Conservation (phyloP, 192 early-diverging fungal genomes). For the Backusella luteola region DNA sequence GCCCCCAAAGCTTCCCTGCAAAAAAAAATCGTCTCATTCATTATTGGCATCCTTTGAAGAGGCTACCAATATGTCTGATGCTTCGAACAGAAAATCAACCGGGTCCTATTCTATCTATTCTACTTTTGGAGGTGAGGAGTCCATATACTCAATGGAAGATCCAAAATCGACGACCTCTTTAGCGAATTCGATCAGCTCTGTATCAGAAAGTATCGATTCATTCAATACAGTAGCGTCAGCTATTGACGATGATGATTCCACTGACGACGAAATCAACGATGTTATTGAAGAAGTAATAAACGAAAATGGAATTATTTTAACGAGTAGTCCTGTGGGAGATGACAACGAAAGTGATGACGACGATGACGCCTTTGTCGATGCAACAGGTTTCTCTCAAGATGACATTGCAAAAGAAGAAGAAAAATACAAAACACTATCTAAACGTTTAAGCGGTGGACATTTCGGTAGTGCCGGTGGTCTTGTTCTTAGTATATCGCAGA, state of each 20-base stretch:
- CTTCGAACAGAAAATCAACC: slow-evolving; percentile 11
- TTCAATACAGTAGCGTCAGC: slow-evolving; percentile 18
- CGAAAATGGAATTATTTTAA: neutral
- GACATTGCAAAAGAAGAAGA: slow-evolving; percentile 20
- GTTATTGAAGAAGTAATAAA: neutral
- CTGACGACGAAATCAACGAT: neutral
- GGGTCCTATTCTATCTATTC: slow-evolving; percentile 20
- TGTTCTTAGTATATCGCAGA: slow-evolving; percentile 22
- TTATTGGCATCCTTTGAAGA: neutral
- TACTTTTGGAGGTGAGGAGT: slow-evolving; percentile 16
- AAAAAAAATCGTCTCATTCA: neutral
- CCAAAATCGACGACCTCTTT: neutral
- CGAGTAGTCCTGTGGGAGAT: neutral
- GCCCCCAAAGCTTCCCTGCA: neutral
- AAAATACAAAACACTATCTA: slow-evolving; percentile 16
- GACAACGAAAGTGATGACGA: slow-evolving; percentile 1
- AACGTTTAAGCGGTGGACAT: slow-evolving; percentile 33
- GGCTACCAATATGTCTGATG: neutral
- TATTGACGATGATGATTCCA: neutral
- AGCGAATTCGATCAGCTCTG: neutral
- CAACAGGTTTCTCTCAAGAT: slow-evolving; percentile 17
- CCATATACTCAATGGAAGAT: slow-evolving; percentile 4
- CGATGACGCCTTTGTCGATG: slow-evolving; percentile 33
- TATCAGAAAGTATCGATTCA: slow-evolving; percentile 14
- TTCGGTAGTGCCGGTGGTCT: slow-evolving; percentile 39